Percentiles rank a stretch among this genome's conserved stretches.
These are phyloP conservation scores for Capsicum rhomboideum DNA, from an alignment of 257 asterid genomes.

Conservation along the genomic window DNA sequence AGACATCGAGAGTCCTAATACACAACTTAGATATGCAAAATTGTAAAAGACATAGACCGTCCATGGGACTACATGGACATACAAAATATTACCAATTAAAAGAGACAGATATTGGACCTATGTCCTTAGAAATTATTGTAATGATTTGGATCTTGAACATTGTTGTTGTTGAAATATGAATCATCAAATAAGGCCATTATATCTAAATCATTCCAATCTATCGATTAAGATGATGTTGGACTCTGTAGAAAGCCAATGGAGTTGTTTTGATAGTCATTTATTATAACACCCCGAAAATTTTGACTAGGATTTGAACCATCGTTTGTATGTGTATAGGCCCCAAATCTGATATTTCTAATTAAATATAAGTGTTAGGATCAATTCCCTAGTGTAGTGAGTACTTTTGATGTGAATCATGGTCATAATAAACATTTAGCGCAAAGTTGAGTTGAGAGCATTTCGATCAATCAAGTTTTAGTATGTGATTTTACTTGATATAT, in stretches of 20 bases:
- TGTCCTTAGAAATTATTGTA: not conserved
- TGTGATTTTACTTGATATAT: too few relatives aligned
- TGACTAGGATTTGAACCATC: too few relatives aligned
- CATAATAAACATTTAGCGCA: too few relatives aligned
- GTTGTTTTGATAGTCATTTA: too few relatives aligned
- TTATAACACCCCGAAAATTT: too few relatives aligned
- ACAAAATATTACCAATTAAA: not conserved
- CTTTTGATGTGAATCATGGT: too few relatives aligned
- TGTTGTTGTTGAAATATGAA: not conserved
- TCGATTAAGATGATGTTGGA: not conserved
- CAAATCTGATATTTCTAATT: too few relatives aligned
- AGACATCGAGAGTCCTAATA: not conserved
- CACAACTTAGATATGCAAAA: not conserved
- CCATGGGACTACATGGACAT: not conserved
- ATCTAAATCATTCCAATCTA: not conserved
- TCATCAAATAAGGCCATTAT: not conserved
- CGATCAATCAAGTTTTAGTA: too few relatives aligned
- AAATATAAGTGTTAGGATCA: too few relatives aligned
- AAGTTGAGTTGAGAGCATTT: too few relatives aligned
- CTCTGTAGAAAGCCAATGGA: not conserved
- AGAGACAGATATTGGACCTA: not conserved
- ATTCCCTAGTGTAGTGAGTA: too few relatives aligned
- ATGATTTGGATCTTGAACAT: not conserved
- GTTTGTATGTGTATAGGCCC: too few relatives aligned
- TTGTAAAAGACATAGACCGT: not conserved